Conservation (phyloP, 495 filamentous ascomycete species). For the Astrothelium subdiscretum region DNA sequence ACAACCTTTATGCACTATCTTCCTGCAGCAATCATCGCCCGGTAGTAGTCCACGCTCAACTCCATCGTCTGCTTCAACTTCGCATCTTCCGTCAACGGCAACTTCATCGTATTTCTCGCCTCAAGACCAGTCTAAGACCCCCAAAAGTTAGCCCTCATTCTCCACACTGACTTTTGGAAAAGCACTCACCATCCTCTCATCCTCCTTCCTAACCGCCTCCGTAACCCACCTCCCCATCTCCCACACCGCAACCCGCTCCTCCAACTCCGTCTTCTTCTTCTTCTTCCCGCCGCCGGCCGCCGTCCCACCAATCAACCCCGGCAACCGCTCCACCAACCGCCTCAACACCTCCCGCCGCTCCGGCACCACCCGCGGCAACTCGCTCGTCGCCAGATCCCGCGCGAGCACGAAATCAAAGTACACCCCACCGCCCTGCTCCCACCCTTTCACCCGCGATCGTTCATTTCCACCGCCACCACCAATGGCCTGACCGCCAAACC, state of each 20-base stretch:
- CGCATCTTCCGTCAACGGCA: not conserved
- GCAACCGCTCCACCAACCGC: constrained; percentile 51
- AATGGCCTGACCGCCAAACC: not conserved
- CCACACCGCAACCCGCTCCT: constrained; percentile 66
- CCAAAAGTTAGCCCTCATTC: not conserved
- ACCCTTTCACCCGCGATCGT: constrained; percentile 34
- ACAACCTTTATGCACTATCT: too few relatives aligned
- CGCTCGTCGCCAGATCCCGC: constrained; percentile 27
- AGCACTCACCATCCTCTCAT: constrained; percentile 33
- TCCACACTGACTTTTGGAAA: not conserved
- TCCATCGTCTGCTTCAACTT: not conserved
- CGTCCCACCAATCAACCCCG: constrained; percentile 52
- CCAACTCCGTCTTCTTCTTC: constrained; percentile 50
- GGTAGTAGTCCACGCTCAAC: not conserved
- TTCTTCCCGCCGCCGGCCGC: too few relatives aligned
- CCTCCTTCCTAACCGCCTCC: constrained; percentile 47
- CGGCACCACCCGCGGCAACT: constrained; percentile 21
- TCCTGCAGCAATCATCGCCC: not conserved
- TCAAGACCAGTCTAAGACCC: not conserved
- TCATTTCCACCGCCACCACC: not conserved
- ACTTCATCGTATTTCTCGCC: not conserved
- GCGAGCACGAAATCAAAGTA: constrained; percentile 73
- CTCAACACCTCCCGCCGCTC: constrained; percentile 37
- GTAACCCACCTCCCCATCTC: constrained; percentile 56
- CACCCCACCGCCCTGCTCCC: constrained; percentile 68